Evolutionary conservation across 163 green algal species (phyloP), one percentile per base, ranked within the genome.

Genomic region (Chlamydomonas reinhardtii): DNA sequence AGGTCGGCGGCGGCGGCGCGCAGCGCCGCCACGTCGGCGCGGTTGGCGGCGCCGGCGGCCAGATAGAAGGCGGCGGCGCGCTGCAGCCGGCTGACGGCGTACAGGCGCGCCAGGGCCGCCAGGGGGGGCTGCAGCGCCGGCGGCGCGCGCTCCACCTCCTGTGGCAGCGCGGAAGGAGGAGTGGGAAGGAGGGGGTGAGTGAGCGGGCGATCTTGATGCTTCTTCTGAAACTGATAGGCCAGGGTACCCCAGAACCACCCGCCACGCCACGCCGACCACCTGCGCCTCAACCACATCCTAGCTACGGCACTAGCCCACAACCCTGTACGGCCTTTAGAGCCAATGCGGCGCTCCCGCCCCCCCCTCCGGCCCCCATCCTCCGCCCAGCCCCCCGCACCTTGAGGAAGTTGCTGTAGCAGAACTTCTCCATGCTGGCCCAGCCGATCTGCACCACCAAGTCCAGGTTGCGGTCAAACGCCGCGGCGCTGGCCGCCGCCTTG

Each of bases 381-480:
- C 39, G 5, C 8, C 39, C 39, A 5, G 39, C 39, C 39, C 39
- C 39, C 39, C 43, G 14, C 64, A 93, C 93, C 56, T 88, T 32
- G 22, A 84, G 25, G 43, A 98, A 92, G 69, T 91, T 92, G 19
- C 91, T 78, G 72, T 95, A 90, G 35, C 92, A 90, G 52, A 90
- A 87, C 39, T 89, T 69, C 87, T 98, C 95, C 5, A 94, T 88
- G 61, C 92, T 85, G 19, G 95, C 96, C 96, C 96, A 98, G 35
- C 96, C 96, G 29, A 98, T 86, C 20, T 83, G 24, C 64, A 97
- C 92, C 35, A 95, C 94, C 1, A 86, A 52, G 88, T 98, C 96
- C 69, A 97, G 82, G 56, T 94, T 91, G 29, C 76, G 89, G 16
- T 98, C 96, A 86, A 96, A 96, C 0, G 92, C 95, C 0, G 83